Conservation (phyloP, 441 rosid species). For the Eutrema salsugineum region DNA sequence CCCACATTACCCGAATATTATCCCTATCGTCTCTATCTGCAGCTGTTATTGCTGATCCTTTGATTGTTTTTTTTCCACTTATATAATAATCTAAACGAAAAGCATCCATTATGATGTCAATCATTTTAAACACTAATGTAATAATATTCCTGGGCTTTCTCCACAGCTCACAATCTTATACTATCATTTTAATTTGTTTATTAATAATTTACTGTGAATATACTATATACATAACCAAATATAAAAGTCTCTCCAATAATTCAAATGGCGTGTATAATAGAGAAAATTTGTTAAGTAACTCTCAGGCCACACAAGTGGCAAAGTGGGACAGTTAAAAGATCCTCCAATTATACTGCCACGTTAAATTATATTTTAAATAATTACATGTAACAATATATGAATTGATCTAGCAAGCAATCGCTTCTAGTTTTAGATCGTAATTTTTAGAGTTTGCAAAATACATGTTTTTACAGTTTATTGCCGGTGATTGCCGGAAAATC, state of each 20-base stretch:
- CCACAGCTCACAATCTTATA: slow-evolving; percentile 28
- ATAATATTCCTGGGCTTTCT: slow-evolving; percentile 25
- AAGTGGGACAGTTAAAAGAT: slow-evolving; percentile 22
- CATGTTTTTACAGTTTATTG: not conserved
- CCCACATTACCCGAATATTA: slow-evolving; percentile 21
- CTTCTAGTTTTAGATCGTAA: not conserved
- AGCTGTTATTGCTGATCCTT: slow-evolving; percentile 30
- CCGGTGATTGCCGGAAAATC: not conserved
- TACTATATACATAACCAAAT: not conserved
- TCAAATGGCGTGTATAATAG: not conserved
- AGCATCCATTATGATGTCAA: slow-evolving; percentile 34
- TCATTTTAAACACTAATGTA: slow-evolving; percentile 30
- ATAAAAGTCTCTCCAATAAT: not conserved
- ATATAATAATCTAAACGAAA: slow-evolving; percentile 4
- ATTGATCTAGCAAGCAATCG: not conserved
- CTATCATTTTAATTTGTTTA: not conserved
- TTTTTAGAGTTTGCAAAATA: not conserved
- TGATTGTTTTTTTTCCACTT: slow-evolving; percentile 12
- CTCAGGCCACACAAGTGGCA: slow-evolving; percentile 8
- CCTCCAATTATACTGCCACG: slow-evolving; percentile 1
- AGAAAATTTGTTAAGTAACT: not conserved
- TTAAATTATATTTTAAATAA: not conserved
- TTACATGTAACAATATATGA: not conserved
- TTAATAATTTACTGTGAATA: not conserved
- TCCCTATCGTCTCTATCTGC: slow-evolving; percentile 35